These are phyloP conservation scores for Hippophae rhamnoides DNA, from an alignment of 306 rosid species.

Conservation along the genomic window DNA sequence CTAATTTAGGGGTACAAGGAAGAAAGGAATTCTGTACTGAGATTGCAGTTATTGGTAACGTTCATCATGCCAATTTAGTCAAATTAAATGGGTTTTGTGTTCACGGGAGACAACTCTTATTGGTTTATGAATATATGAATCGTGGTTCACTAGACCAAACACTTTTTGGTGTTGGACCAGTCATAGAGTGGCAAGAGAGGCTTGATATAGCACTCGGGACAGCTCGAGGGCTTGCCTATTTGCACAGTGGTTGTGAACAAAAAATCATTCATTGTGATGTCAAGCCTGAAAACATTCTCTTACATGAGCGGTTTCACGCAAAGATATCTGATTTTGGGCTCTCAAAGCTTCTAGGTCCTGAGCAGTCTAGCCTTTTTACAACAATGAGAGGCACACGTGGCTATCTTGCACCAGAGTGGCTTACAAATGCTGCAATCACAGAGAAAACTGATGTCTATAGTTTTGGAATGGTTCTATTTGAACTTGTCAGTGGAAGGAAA, in stretches of 20 bases:
- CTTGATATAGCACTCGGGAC: constrained; percentile 33
- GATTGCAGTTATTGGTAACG: constrained; percentile 77
- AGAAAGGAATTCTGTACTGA: constrained; percentile 84
- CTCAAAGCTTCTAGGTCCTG: constrained; percentile 44
- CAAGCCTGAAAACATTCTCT: constrained; percentile 58
- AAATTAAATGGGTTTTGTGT: constrained; percentile 15
- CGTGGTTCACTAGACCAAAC: constrained; percentile 15
- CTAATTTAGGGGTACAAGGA: constrained; percentile 66
- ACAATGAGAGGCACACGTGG: constrained; percentile 65
- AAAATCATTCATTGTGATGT: constrained; percentile 57
- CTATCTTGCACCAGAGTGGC: constrained; percentile 66
- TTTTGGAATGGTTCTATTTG: constrained; percentile 19
- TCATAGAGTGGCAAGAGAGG: constrained; percentile 20
- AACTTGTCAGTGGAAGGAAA: constrained; percentile 14
- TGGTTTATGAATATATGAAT: constrained; percentile 15
- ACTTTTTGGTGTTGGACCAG: constrained; percentile 11
- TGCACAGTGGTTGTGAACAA: constrained; percentile 48
- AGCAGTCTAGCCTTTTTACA: constrained; percentile 38
- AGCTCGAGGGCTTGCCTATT: constrained; percentile 44
- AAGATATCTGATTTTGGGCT: constrained; percentile 55
- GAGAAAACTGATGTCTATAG: constrained; percentile 19
- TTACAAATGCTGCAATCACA: constrained; percentile 42
- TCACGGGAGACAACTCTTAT: constrained; percentile 1
- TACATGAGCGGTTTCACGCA: constrained; percentile 27
- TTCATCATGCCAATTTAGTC: constrained; percentile 51